Conservation (phyloP, 805 yeast genomes). For the Candida vaughaniae region DNA sequence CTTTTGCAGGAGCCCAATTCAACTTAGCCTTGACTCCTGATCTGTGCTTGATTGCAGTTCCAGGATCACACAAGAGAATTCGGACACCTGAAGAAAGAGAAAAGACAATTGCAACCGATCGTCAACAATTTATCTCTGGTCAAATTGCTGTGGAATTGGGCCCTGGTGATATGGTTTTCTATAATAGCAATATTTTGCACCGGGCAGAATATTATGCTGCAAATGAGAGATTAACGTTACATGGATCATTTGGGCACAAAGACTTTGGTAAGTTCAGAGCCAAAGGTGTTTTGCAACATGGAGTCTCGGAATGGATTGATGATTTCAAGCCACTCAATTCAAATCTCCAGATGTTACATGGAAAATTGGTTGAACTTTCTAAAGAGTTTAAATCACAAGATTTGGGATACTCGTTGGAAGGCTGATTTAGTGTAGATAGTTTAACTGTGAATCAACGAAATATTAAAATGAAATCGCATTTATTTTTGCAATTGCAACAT, state of each 20-base stretch:
- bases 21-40: conserved; percentile 50
- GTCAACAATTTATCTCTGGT: conserved; percentile 37
- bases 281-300: conserved; percentile 53
- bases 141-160: conserved; percentile 40
- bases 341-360: conserved; percentile 27
- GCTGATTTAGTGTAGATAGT: no score
- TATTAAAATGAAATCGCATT: no score
- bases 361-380: conserved; percentile 28
- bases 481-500: no score
- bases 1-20: conserved; percentile 51
- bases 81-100: conserved; percentile 45
- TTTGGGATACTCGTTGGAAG: conserved; percentile 40
- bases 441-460: no score
- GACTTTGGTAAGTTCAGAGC: conserved; percentile 44
- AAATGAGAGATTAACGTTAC: conserved; percentile 43
- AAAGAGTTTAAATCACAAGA: conserved; percentile 30
- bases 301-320: conserved; percentile 48
- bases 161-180: conserved; percentile 53
- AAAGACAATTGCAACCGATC: conserved; percentile 32
- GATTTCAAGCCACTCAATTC: conserved; percentile 29
- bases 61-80: conserved; percentile 45
- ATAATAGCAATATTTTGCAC: conserved; percentile 50
- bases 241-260: conserved; percentile 50
- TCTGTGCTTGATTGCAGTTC: conserved; percentile 47
- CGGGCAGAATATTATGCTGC: conserved; percentile 43